Evolutionary conservation across 495 filamentous ascomycete genomes (phyloP), one percentile per base, ranked within the genome.

Genomic region (Coniosporium apollinis): DNA sequence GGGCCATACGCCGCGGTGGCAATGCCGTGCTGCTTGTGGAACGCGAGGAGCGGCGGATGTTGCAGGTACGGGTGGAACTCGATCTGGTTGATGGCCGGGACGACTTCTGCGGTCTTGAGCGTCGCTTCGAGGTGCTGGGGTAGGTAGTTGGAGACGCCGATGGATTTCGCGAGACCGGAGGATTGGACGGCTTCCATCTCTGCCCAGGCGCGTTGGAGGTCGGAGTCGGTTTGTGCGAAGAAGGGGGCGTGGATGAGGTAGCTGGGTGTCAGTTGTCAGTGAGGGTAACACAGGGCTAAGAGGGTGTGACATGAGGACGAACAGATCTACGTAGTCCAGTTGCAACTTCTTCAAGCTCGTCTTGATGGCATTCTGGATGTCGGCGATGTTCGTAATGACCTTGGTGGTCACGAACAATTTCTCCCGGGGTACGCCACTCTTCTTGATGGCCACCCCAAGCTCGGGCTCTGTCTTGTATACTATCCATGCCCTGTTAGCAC

Each of bases 21-120:
- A 46, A 94, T 89, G 15, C 61, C 60, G 38, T 82, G 62, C 49
- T 69, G 56, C 45, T 70, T 65, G 38, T 78, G 73, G 55, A 68
- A 82, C 4, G 58, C 53, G 4, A 91, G 25, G 11, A 92, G 63
- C n/a, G 58, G 55, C 2, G 59, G 59, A 51, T 77, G 83, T 54
- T 92, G 85, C 22, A 93, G 64, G 52, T 94, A 92, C 0, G 82
- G 78, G 47, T 92, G 80, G 47, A 70, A 87, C 55, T 94, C 83
- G 41, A 92, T 80, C 62, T 92, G 84, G 56, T 94, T 92, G 46
- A 84, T 66, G 1, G 62, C 71, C 0, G 85, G 85, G 9, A 60
- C 50, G 15, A 70, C 50, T 26, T 61, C 72, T 14, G 79, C 75
- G 0, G 72, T 81, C 37, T 70, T 55, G 9, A 91, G 55, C 24